Evolutionary conservation across 352 stramenopile genomes (phyloP), one percentile per base, ranked within the genome.

Genomic region (Elongisporangium anandrum): DNA sequence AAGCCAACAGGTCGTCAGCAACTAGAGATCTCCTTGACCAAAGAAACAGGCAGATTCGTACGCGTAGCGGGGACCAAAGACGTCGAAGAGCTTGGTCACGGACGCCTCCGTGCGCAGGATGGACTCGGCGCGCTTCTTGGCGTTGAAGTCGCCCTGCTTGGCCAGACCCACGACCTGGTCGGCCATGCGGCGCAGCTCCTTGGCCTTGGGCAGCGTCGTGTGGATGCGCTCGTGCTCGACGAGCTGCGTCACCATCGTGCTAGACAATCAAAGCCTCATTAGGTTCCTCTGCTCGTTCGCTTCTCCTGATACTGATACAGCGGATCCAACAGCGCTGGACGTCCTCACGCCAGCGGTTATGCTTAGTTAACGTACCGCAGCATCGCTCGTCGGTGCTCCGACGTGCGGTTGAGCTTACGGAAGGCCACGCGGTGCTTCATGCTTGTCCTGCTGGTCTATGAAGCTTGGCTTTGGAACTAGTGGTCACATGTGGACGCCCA

Each of bases 201-300:
- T 98, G 23, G 97, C 96, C 75, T 98, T 98, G 39, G 95, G 90
- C 19, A 98, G 75, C 52, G 97, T 99, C 59, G 96, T 99, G 68
- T 90, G 92, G 64, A 99, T 98, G 53, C 97, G 91, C 71, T 99
- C 97, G 72, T 99, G 95, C 65, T 98, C 96, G 65, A 99, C 96
- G 54, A 99, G 81, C 59, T 97, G 97, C 59, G 95, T 98, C 52
- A 98, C 90, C 85, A 98, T 97, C 47, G 97, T 99, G 48, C 84
- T 95, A 59, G 62, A 52, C 22, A 10, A 48, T 34, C 20, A 61
- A 50, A 49, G 29, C 29, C 13, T 13, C 9, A 41, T 41, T 41
- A 15, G 9, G 29, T 13, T 8, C 29, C 9, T 41, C 24, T 34
- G 24, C 24, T 34, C 24, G 3, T 7, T 8, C 24, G 24, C 24